phyloP scores from a whole-genome alignment of 2,329 filamentous ascomycete genomes.

The Phialemonium atrogriseum region DNA sequence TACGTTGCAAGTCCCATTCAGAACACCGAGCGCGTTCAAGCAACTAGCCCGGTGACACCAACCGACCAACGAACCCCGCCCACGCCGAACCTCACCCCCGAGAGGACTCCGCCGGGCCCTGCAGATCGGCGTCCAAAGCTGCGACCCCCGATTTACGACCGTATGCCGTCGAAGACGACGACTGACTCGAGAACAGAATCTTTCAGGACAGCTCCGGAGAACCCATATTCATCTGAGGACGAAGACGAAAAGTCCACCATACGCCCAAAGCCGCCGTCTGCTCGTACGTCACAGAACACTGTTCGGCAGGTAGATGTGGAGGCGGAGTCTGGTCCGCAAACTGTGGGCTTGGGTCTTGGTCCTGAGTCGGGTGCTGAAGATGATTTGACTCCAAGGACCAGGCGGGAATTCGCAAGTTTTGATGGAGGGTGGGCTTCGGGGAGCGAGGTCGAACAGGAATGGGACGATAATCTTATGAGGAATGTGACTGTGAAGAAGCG shows the following conservation, averaged over 20 bases:
- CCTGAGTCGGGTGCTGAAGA: constrained; percentile 32
- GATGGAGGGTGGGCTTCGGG: constrained; percentile 50
- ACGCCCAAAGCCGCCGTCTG: constrained; percentile 28
- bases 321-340: constrained; percentile 21
- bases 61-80: constrained; percentile 60
- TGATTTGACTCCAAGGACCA: constrained; percentile 31
- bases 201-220: constrained; percentile 64
- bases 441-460: constrained; percentile 43
- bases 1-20: constrained; percentile 27
- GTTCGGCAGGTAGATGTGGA: constrained; percentile 28
- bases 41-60: constrained; percentile 28
- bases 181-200: constrained; percentile 59
- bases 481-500: constrained; percentile 46
- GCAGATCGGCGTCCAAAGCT: constrained; percentile 32
- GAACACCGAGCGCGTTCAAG: constrained; percentile 28
- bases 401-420: constrained; percentile 43
- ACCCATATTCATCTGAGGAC: constrained; percentile 54
- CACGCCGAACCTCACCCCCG: constrained; percentile 64
- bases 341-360: constrained; percentile 34
- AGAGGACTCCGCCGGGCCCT: constrained; percentile 39
- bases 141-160: constrained; percentile 40
- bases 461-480: constrained; percentile 45
- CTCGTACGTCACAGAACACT: constrained; percentile 35
- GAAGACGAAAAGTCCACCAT: constrained; percentile 43
- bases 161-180: constrained; percentile 42